phyloP scores from a whole-genome alignment of 2,329 filamentous ascomycete species.

The Apiospora phragmitis region DNA sequence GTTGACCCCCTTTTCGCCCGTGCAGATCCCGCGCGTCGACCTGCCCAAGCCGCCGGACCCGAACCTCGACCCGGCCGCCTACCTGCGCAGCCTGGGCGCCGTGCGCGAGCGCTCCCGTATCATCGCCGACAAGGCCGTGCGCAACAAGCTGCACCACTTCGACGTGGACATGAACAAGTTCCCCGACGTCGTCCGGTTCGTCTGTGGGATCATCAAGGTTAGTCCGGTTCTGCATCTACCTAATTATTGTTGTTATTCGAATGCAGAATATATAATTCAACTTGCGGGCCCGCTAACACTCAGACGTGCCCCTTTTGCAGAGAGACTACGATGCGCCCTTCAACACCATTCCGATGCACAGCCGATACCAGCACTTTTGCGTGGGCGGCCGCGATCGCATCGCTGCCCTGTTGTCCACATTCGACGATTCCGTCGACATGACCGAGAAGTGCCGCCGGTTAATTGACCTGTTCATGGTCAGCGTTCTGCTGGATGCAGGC shows the following conservation, averaged over 20 bases:
- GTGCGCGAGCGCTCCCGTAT: conserved; percentile 78
- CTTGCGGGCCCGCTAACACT: neutral
- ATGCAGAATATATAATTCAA: neutral
- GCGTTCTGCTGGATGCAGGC: conserved; percentile 82
- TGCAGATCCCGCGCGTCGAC: conserved; percentile 15
- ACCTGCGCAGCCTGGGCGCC: conserved; percentile 85
- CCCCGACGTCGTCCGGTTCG: conserved; percentile 78
- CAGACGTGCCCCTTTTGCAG: conserved; percentile 17
- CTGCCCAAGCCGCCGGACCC: conserved; percentile 18
- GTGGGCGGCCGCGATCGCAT: conserved; percentile 73
- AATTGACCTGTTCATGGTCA: conserved; percentile 76
- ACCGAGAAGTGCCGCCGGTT: conserved; percentile 74
- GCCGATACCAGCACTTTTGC: conserved; percentile 81
- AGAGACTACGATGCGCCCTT: conserved; percentile 41
- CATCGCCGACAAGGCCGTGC: conserved; percentile 74
- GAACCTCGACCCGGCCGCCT: conserved; percentile 49
- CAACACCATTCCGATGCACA: conserved; percentile 76
- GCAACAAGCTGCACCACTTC: conserved; percentile 80
- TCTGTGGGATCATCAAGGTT: conserved; percentile 95
- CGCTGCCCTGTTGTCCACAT: conserved; percentile 33
- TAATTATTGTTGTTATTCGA: neutral
- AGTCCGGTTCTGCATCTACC: conserved; percentile 27
- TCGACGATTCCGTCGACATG: conserved; percentile 60
- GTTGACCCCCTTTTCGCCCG: conserved; percentile 13
- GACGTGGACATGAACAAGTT: conserved; percentile 87